These are phyloP conservation scores for Heterobasidion occidentale DNA, from an alignment of 1,284 basidiomycete genomes.

Conservation along the genomic window DNA sequence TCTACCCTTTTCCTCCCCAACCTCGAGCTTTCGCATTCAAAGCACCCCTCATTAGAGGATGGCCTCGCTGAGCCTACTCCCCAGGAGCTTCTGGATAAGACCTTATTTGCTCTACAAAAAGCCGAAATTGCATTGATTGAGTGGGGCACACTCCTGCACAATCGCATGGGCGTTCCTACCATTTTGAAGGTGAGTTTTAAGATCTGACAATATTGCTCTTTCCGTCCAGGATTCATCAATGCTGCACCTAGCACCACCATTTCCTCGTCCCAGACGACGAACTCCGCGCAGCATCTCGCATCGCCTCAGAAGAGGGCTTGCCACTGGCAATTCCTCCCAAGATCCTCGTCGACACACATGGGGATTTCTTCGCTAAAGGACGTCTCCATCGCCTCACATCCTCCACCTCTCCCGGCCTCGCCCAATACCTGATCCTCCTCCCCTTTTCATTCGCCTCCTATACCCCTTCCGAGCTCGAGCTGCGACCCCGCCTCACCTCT, in stretches of 20 bases:
- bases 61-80: too few species aligned
- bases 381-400: slow-evolving; percentile 16
- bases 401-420: slow-evolving; percentile 6
- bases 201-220: neutral
- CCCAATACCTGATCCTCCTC: slow-evolving; percentile 13
- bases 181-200: slow-evolving; percentile 15
- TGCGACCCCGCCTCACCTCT: too few species aligned
- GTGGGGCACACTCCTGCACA: slow-evolving; percentile 19
- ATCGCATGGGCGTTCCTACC: slow-evolving; percentile 22
- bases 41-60: too few species aligned
- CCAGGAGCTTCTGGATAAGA: too few species aligned
- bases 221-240: neutral
- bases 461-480: neutral
- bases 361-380: slow-evolving; percentile 20
- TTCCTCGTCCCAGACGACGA: slow-evolving; percentile 21
- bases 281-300: slow-evolving; percentile 15
- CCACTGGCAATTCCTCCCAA: slow-evolving; percentile 15
- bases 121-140: slow-evolving; percentile 11
- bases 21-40: too few species aligned
- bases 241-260: slow-evolving; percentile 14
- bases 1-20: too few species aligned
- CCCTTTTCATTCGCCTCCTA: too few species aligned
- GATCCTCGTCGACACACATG: slow-evolving; percentile 13
- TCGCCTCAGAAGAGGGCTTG: slow-evolving; percentile 16
- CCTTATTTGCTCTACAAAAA: too few species aligned